These are phyloP conservation scores for Neonothopanus nambi DNA, from an alignment of 1,284 basidiomycete genomes.

Conservation along the genomic window DNA sequence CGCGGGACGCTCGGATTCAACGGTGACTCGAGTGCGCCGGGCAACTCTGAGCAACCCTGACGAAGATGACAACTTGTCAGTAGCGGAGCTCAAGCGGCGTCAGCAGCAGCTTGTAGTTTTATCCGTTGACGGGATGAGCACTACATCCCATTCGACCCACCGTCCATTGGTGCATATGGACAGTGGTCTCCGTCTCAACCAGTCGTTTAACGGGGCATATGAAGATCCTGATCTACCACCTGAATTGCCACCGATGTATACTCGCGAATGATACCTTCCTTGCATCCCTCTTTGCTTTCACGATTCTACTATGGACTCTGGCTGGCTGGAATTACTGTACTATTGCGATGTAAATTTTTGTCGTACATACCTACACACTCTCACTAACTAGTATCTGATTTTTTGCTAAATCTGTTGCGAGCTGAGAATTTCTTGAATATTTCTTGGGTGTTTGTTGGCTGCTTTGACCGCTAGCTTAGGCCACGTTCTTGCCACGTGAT, in stretches of 20 bases:
- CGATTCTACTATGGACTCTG: no score
- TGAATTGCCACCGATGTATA: constrained; percentile 9
- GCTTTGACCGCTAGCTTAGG: no score
- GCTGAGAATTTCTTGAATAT: no score
- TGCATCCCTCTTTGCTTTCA: no score
- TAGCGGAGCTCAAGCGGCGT: constrained; percentile 8
- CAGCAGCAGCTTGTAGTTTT: constrained; percentile 1
- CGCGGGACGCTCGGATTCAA: neutral
- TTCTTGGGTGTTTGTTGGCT: no score
- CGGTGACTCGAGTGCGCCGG: neutral
- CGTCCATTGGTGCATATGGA: constrained; percentile 12
- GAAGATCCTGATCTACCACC: neutral
- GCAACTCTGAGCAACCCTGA: neutral
- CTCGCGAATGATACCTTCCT: constrained; percentile 1
- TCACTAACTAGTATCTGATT: no score
- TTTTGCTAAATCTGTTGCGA: no score
- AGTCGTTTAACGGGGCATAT: neutral
- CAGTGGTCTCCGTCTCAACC: constrained; percentile 11
- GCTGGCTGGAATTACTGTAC: no score
- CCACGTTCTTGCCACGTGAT: no score
- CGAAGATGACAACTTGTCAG: constrained; percentile 2
- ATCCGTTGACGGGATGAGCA: constrained; percentile 2
- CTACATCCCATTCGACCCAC: neutral
- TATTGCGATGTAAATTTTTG: no score
- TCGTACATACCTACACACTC: no score